These are phyloP conservation scores for Eruca vesicaria DNA, from an alignment of 441 rosid genomes.

Conservation along the genomic window DNA sequence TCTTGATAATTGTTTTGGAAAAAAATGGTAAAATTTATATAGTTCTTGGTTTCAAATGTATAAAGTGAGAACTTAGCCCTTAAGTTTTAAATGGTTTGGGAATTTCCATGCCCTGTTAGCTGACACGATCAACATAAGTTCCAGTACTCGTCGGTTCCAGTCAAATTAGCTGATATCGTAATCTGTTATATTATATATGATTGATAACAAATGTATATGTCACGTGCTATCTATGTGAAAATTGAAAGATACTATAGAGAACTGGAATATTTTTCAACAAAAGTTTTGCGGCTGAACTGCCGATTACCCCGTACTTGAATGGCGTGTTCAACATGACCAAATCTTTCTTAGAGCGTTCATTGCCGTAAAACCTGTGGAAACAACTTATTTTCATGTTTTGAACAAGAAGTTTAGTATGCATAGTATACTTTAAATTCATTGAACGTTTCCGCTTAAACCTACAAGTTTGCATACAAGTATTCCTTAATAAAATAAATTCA, in stretches of 20 bases:
- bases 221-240: too few relatives aligned
- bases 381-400: not conserved
- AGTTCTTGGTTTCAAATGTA: not conserved
- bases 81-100: not conserved
- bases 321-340: slow-evolving; percentile 1
- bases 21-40: too few relatives aligned
- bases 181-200: too few relatives aligned
- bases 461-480: not conserved
- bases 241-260: not conserved
- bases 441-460: not conserved
- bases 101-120: not conserved
- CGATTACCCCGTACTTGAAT: not conserved
- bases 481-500: not conserved
- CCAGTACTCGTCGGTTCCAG: not conserved
- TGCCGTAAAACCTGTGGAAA: not conserved
- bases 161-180: not conserved
- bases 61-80: not conserved
- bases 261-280: not conserved
- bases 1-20: not conserved
- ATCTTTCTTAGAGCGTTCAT: not conserved
- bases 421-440: not conserved
- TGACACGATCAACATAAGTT: not conserved
- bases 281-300: not conserved
- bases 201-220: too few relatives aligned
- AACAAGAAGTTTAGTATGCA: not conserved